Percentiles rank a stretch among this genome's conserved stretches.
Conservation (phyloP, 2,329 filamentous ascomycete genomes). For the Ophiocordyceps camponoti-saundersi region DNA sequence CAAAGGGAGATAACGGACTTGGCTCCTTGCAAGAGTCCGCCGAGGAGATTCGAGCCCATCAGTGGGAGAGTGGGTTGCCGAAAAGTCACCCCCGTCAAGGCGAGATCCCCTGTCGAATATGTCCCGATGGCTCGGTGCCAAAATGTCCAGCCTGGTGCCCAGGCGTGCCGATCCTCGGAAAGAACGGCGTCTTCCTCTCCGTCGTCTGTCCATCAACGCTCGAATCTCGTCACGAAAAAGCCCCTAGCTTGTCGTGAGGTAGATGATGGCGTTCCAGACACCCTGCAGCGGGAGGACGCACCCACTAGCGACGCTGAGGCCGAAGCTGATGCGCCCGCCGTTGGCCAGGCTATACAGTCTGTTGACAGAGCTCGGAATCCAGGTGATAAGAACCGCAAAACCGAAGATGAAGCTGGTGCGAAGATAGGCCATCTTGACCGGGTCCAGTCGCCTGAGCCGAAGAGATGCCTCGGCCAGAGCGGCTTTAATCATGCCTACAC, state of each 20-base stretch:
- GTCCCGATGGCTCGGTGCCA: constrained; percentile 6
- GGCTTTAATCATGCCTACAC: constrained; percentile 8
- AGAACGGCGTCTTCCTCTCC: constrained; percentile 1
- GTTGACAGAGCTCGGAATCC: constrained; percentile 54
- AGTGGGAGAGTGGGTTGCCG: not conserved
- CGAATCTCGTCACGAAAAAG: constrained; percentile 11
- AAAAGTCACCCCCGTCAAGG: not conserved
- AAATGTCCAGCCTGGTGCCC: constrained; percentile 10
- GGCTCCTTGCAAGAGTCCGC: not conserved
- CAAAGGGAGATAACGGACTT: not conserved
- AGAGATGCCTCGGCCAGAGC: constrained; percentile 12
- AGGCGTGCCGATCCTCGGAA: constrained; percentile 7
- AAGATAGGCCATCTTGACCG: constrained; percentile 41
- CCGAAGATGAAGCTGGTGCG: constrained; percentile 44
- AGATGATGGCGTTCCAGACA: constrained; percentile 66
- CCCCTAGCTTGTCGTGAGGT: constrained; percentile 46
- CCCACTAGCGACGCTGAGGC: constrained; percentile 50
- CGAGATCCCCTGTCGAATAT: constrained; percentile 4
- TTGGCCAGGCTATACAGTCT: constrained; percentile 49
- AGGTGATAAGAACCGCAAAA: constrained; percentile 40
- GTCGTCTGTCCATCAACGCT: constrained; percentile 4
- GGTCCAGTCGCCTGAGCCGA: constrained; percentile 23
- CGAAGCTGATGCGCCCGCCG: constrained; percentile 32
- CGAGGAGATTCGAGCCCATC: not conserved
- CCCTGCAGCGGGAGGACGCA: constrained; percentile 63